These are phyloP conservation scores for Sphaerosporella brunnea DNA, from an alignment of 495 filamentous ascomycete species.

Conservation along the genomic window DNA sequence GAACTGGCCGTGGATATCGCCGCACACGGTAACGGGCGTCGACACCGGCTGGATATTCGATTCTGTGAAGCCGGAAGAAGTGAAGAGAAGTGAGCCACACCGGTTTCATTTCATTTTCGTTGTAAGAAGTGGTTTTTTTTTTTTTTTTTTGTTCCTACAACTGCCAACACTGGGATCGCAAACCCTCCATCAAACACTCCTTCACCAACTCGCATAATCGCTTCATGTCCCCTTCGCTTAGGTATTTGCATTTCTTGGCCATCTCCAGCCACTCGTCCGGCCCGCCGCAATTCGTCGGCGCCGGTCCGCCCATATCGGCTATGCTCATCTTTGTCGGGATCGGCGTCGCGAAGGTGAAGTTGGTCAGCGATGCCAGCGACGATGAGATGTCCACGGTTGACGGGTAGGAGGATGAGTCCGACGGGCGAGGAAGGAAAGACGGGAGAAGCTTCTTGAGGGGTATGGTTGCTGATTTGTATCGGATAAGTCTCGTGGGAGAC, in stretches of 20 bases:
- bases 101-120: too few species aligned
- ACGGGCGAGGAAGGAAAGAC: conserved; percentile 10
- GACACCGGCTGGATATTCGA: conserved; percentile 93
- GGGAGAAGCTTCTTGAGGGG: conserved; percentile 17
- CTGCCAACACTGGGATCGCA: conserved; percentile 21
- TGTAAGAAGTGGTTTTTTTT: background rate
- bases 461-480: conserved; percentile 11
- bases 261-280: conserved; percentile 94
- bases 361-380: background rate
- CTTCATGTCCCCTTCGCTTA: conserved; percentile 93
- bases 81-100: background rate
- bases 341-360: conserved; percentile 1
- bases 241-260: conserved; percentile 89
- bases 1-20: conserved; percentile 97
- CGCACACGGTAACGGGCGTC: conserved; percentile 94
- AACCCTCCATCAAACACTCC: conserved; percentile 93
- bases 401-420: conserved; percentile 5
- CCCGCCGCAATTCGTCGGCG: conserved; percentile 69
- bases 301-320: conserved; percentile 57
- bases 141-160: too few species aligned
- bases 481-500: conserved; percentile 6
- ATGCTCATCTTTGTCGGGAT: conserved; percentile 28
- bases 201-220: conserved; percentile 96
- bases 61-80: conserved; percentile 36
- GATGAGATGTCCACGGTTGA: background rate